These are phyloP conservation scores for Candida endomychidarum DNA, from an alignment of 805 yeast genomes.

Conservation along the genomic window DNA sequence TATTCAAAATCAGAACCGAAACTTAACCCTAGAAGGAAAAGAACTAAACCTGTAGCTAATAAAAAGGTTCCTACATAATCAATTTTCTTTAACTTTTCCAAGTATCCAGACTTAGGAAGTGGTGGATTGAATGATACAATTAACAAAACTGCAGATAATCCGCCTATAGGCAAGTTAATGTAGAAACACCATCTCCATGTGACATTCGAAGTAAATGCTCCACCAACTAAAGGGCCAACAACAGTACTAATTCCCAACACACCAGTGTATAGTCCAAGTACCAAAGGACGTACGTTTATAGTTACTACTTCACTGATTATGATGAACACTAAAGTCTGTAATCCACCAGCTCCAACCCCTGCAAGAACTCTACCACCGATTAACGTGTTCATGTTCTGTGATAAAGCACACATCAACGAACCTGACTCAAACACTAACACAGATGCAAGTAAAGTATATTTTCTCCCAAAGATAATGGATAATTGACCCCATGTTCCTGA, in stretches of 20 bases:
- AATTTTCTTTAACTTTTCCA: conserved; percentile 37
- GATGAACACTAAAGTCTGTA: conserved; percentile 28
- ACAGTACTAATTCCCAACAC: conserved; percentile 50
- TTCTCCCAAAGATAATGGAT: conserved; percentile 39
- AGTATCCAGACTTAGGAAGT: conserved; percentile 33
- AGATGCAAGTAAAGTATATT: conserved; percentile 20
- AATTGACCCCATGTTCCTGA: conserved; percentile 37
- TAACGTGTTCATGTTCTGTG: conserved; percentile 35
- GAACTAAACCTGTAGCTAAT: conserved; percentile 40
- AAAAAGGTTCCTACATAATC: conserved; percentile 49
- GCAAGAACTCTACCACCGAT: conserved; percentile 43
- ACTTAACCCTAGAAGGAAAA: conserved; percentile 48
- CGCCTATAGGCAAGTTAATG: conserved; percentile 66
- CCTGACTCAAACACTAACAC: conserved; percentile 18
- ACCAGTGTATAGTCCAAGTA: conserved; percentile 35
- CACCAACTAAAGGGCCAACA: conserved; percentile 64
- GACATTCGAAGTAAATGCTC: conserved; percentile 54
- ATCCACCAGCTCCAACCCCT: conserved; percentile 40
- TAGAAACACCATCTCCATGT: conserved; percentile 80
- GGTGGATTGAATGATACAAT: conserved; percentile 48
- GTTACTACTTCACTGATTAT: conserved; percentile 32
- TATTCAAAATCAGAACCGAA: conserved; percentile 48
- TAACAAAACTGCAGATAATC: conserved; percentile 40
- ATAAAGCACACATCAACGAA: conserved; percentile 39
- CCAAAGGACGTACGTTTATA: conserved; percentile 34